phyloP scores from a whole-genome alignment of 2,329 filamentous ascomycete species.

The Exophiala lecanii-corni region DNA sequence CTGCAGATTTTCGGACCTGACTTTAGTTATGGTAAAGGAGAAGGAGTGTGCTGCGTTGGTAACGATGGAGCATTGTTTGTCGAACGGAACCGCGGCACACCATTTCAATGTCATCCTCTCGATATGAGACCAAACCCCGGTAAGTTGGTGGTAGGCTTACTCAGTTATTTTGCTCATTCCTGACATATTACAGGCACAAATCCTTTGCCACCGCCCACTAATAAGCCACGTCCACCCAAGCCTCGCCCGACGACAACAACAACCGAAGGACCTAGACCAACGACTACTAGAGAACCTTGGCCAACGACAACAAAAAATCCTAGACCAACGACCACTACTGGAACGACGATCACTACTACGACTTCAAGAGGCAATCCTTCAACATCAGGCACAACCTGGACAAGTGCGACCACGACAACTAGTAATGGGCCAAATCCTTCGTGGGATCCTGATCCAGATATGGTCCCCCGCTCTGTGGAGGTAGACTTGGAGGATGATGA shows the following conservation, averaged over 20 bases:
- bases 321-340: not conserved
- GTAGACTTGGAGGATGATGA: not conserved
- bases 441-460: constrained; percentile 8
- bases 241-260: not conserved
- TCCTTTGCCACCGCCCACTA: not conserved
- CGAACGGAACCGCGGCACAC: not conserved
- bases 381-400: not conserved
- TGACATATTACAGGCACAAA: not conserved
- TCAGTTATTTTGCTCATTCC: constrained; percentile 3
- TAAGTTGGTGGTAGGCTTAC: constrained; percentile 1
- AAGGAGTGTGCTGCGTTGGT: not conserved
- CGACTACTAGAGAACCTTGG: not conserved
- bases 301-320: not conserved
- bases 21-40: not conserved
- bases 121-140: not conserved
- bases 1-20: not conserved
- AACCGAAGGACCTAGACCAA: not conserved
- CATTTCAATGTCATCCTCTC: not conserved
- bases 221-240: not conserved
- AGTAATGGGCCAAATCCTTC: constrained; percentile 4
- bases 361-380: not conserved
- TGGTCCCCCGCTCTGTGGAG: not conserved
- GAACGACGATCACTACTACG: not conserved
- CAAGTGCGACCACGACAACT: constrained; percentile 3
- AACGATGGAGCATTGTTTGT: not conserved